phyloP scores from a whole-genome alignment of 768 basidiomycete species.

The Lactarius hengduanensis region DNA sequence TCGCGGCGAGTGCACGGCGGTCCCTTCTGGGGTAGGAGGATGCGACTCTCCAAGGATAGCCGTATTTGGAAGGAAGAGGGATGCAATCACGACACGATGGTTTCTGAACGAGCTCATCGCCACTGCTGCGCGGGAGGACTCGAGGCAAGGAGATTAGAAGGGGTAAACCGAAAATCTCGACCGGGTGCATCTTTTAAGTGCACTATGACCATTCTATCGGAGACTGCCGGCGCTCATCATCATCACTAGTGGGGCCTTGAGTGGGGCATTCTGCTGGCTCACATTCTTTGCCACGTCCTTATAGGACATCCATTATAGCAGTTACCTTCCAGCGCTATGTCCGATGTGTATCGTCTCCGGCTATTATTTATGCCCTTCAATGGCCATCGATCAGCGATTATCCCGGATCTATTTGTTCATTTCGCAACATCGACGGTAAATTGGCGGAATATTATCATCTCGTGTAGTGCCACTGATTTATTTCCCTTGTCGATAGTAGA shows the following conservation, averaged over 20 bases:
- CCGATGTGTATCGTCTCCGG: background rate
- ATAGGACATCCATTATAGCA: background rate
- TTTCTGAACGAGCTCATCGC: constrained; percentile 69
- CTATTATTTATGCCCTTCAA: constrained; percentile 3
- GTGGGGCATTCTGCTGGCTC: background rate
- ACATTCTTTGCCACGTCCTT: too few species aligned
- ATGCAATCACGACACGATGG: constrained; percentile 75
- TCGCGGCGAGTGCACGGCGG: constrained; percentile 25
- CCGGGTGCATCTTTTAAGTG: constrained; percentile 14
- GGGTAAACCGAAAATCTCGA: background rate
- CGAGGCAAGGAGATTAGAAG: constrained; percentile 7
- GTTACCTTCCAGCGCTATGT: background rate
- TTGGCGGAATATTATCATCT: constrained; percentile 15
- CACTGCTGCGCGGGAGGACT: background rate
- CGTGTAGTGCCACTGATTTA: background rate
- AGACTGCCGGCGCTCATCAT: constrained; percentile 15
- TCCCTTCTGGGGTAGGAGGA: constrained; percentile 47
- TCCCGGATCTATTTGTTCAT: background rate
- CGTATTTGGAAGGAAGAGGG: constrained; percentile 80
- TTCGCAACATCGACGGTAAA: constrained; percentile 20
- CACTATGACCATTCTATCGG: constrained; percentile 2
- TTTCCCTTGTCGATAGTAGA: background rate
- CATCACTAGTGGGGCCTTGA: too few species aligned
- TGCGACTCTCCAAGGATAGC: constrained; percentile 59
- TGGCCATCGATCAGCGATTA: constrained; percentile 17